Percentiles rank a stretch among this genome's conserved stretches.
Conservation (phyloP, 2,329 filamentous ascomycete species). For the Pseudogymnoascus pannorum region DNA sequence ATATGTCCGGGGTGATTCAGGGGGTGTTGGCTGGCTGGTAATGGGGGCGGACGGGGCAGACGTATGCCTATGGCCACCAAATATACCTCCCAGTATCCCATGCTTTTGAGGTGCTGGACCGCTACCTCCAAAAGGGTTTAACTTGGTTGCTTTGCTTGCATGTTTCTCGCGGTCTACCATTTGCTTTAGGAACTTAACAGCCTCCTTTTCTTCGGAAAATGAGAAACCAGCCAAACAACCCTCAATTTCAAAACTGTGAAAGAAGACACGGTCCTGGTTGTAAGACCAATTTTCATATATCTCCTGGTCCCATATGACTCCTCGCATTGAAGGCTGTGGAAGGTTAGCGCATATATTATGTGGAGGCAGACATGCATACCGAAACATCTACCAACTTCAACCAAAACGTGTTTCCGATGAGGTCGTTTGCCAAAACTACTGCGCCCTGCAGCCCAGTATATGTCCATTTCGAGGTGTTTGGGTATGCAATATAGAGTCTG, state of each 20-base stretch:
- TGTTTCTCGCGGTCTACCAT: slow-evolving; percentile 95
- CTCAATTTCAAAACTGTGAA: slow-evolving; percentile 94
- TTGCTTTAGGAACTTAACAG: slow-evolving; percentile 94
- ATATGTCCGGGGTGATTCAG: slow-evolving; percentile 46
- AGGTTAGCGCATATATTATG: slow-evolving; percentile 15
- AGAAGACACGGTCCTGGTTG: slow-evolving; percentile 95
- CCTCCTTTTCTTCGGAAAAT: slow-evolving; percentile 96
- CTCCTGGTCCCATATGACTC: slow-evolving; percentile 95
- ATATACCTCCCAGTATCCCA: slow-evolving; percentile 52
- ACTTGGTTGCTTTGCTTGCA: slow-evolving; percentile 77
- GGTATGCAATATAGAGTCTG: slow-evolving; percentile 86
- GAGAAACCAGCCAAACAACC: slow-evolving; percentile 84
- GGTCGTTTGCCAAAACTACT: slow-evolving; percentile 82
- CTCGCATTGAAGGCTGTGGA: slow-evolving; percentile 61
- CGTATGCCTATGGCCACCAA: slow-evolving; percentile 51
- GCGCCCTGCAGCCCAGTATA: slow-evolving; percentile 92
- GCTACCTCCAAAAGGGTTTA: slow-evolving; percentile 61
- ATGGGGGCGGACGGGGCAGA: slow-evolving; percentile 38
- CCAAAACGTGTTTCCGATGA: slow-evolving; percentile 95
- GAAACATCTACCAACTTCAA: slow-evolving; percentile 96
- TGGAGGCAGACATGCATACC: slow-evolving; percentile 44
- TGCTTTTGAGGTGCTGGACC: slow-evolving; percentile 34
- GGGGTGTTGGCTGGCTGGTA: slow-evolving; percentile 35
- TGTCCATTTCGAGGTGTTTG: slow-evolving; percentile 78
- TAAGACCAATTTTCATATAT: slow-evolving; percentile 93